Evolutionary conservation across 768 basidiomycete species (phyloP).

Genomic region (Coprinellus aureogranulatus): DNA sequence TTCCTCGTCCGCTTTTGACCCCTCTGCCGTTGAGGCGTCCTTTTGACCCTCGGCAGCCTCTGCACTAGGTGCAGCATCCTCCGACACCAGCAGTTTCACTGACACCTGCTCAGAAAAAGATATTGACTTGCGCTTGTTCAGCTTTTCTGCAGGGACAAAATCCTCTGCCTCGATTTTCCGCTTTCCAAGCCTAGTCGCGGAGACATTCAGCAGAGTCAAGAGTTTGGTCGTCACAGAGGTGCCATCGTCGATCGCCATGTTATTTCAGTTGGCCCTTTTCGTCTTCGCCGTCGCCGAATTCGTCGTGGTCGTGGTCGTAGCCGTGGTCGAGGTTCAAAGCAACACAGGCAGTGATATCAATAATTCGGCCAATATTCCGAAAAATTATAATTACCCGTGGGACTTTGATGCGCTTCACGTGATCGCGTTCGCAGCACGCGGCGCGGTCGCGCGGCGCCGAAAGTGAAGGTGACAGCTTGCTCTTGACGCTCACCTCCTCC

Average conservation of each 20-base stretch:
- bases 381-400: constrained; percentile 10
- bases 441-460: no score
- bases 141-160: constrained; percentile 50
- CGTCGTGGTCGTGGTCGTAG: no score
- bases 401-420: constrained; percentile 16
- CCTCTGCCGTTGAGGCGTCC: not conserved
- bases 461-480: no score
- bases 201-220: constrained; percentile 86
- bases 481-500: no score
- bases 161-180: constrained; percentile 47
- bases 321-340: not conserved
- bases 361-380: no score
- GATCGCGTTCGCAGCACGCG: not conserved
- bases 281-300: no score
- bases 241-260: constrained; percentile 34
- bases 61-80: not conserved
- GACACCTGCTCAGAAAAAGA: constrained; percentile 27
- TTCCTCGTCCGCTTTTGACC: constrained; percentile 17
- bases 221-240: constrained; percentile 73
- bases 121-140: constrained; percentile 63
- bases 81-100: constrained; percentile 4
- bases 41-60: constrained; percentile 11
- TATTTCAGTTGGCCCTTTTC: no score
- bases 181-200: constrained; percentile 70
- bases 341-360: no score